phyloP scores from a whole-genome alignment of 2,329 filamentous ascomycete species.

The Penicillium sp. region DNA sequence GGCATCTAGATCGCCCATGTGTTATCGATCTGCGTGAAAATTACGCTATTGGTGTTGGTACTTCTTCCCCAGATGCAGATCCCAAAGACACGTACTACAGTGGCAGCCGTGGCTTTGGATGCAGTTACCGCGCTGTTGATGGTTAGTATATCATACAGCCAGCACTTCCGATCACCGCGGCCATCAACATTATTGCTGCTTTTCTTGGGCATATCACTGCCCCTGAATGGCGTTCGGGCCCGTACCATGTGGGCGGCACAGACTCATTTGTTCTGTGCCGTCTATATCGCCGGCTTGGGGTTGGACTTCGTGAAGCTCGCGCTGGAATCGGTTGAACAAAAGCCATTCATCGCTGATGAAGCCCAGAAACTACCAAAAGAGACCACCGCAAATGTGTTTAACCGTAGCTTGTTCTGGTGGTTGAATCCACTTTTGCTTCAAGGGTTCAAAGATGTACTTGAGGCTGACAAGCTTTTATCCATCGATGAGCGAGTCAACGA shows the following conservation, averaged over 20 bases:
- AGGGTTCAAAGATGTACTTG: background rate
- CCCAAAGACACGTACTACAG: background rate
- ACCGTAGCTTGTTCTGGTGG: background rate
- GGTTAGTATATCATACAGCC: background rate
- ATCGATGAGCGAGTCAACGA: background rate
- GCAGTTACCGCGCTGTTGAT: background rate
- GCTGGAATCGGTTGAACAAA: background rate
- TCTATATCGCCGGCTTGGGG: background rate
- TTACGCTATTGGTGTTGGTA: constrained; percentile 1
- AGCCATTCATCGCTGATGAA: background rate
- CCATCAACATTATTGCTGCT: background rate
- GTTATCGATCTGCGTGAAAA: constrained; percentile 5
- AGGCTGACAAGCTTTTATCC: background rate
- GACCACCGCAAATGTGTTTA: background rate
- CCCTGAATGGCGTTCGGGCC: background rate
- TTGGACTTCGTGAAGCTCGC: background rate
- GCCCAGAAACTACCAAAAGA: background rate
- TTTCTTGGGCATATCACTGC: background rate
- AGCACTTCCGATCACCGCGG: background rate
- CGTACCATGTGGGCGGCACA: background rate
- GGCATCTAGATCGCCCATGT: constrained; percentile 2
- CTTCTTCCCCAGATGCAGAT: constrained; percentile 1
- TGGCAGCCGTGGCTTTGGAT: background rate
- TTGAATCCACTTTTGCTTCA: background rate
- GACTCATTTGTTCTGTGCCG: background rate